Conservation (phyloP, 352 stramenopile genomes). For the Bremia lactucae region DNA sequence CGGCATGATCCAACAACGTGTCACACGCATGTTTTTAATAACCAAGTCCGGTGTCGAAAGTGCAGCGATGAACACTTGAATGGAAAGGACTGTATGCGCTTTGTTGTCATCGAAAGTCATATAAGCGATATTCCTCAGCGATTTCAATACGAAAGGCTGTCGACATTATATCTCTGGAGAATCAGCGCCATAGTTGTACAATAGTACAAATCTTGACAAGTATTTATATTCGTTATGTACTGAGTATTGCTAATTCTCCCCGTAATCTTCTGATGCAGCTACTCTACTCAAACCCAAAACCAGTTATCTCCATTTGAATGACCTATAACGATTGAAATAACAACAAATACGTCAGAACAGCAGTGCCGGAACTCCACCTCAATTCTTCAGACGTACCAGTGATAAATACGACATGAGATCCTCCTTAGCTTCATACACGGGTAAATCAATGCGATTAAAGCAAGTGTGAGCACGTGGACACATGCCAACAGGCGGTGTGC, state of each 20-base stretch:
- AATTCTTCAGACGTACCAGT: conserved; percentile 31
- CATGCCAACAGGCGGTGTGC: conserved; percentile 36
- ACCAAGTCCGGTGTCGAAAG: conserved; percentile 23
- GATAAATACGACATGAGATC: conserved; percentile 81
- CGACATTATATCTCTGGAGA: conserved; percentile 36
- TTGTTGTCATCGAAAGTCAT: conserved; percentile 18
- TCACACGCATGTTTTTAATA: conserved; percentile 5
- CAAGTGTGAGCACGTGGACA: conserved; percentile 81
- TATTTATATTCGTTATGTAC: no score
- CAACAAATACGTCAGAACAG: conserved; percentile 12
- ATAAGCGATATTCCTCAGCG: conserved; percentile 19
- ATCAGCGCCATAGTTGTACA: conserved; percentile 26
- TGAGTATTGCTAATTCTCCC: no score
- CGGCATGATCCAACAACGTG: conserved; percentile 16
- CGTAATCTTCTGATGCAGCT: background rate
- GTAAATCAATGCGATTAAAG: conserved; percentile 84
- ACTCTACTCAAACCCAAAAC: conserved; percentile 61
- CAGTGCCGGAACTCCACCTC: background rate
- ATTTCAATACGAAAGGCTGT: conserved; percentile 35
- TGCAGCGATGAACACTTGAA: conserved; percentile 1
- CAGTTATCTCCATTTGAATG: conserved; percentile 80
- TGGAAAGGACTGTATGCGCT: conserved; percentile 9
- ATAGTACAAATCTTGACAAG: no score
- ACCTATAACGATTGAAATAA: conserved; percentile 29
- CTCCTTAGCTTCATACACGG: conserved; percentile 64